Evolutionary conservation across 768 basidiomycete species (phyloP).

Genomic region (Mycena latifolia): DNA sequence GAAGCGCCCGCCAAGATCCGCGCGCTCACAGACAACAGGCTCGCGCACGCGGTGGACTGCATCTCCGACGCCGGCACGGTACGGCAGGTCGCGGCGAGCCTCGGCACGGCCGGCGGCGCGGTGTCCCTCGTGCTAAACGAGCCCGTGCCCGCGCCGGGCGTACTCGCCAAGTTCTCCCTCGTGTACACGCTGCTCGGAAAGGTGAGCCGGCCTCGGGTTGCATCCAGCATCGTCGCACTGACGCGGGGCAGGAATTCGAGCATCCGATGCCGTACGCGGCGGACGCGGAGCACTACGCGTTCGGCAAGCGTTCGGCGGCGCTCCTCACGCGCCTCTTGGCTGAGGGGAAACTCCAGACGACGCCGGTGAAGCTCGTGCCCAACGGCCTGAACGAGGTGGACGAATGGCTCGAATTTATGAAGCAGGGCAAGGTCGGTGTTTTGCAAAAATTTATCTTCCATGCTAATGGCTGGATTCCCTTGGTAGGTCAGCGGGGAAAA

Average conservation of each 20-base stretch:
- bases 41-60: conserved; percentile 40
- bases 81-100: conserved; percentile 18
- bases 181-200: conserved; percentile 38
- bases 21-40: conserved; percentile 34
- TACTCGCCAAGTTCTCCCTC: conserved; percentile 30
- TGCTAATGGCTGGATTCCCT: not conserved
- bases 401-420: conserved; percentile 37
- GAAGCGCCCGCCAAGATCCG: conserved; percentile 41
- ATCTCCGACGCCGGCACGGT: conserved; percentile 35
- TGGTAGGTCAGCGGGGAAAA: conserved; percentile 35
- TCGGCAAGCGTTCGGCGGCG: conserved; percentile 25
- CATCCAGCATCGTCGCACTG: not conserved
- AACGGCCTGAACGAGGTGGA: conserved; percentile 33
- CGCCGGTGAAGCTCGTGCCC: conserved; percentile 33
- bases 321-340: conserved; percentile 26
- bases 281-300: conserved; percentile 30
- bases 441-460: not conserved
- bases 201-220: conserved; percentile 3
- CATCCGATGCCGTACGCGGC: conserved; percentile 22
- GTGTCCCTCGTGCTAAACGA: conserved; percentile 26
- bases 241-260: conserved; percentile 22
- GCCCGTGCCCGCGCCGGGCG: conserved; percentile 5
- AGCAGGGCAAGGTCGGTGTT: conserved; percentile 34
- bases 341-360: conserved; percentile 27
- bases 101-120: conserved; percentile 17